These are phyloP conservation scores for Quercus berberidifolia DNA, from an alignment of 306 rosid genomes.

Conservation along the genomic window DNA sequence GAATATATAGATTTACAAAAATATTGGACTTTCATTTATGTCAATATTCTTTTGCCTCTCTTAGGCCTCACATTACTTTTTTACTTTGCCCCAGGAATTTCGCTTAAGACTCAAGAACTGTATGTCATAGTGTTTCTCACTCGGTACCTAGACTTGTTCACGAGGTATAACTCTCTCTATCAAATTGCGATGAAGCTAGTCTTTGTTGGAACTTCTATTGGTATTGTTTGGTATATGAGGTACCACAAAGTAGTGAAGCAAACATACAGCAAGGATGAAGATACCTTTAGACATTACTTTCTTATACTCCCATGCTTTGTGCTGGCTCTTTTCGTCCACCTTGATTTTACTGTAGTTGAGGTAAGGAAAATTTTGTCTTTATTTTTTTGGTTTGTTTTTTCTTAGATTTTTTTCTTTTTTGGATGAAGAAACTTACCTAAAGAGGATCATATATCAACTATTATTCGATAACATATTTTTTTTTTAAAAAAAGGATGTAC, in stretches of 20 bases:
- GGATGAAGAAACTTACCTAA: not conserved
- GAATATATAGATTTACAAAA: not conserved
- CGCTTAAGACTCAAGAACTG: slow-evolving; percentile 44
- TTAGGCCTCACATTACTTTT: not conserved
- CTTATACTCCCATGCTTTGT: slow-evolving; percentile 13
- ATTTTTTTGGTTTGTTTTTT: not conserved
- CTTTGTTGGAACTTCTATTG: slow-evolving; percentile 27
- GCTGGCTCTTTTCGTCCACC: slow-evolving; percentile 25
- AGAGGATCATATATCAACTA: not conserved
- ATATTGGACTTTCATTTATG: not conserved
- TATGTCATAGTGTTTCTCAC: slow-evolving; percentile 31
- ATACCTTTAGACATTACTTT: slow-evolving; percentile 29
- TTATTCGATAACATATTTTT: not conserved
- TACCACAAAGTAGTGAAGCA: slow-evolving; percentile 38
- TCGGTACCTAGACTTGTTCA: slow-evolving; percentile 35
- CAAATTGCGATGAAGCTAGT: slow-evolving; percentile 20
- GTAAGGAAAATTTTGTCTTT: not conserved
- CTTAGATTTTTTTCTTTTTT: not conserved
- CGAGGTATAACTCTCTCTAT: slow-evolving; percentile 23
- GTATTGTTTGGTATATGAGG: slow-evolving; percentile 42
- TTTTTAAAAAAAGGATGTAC: no score
- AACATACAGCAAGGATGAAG: slow-evolving; percentile 33
- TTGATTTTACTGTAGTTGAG: slow-evolving; percentile 4
- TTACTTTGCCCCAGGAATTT: slow-evolving; percentile 32
- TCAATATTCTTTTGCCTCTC: not conserved